Base-by-base conservation (phyloP, 2,329 filamentous ascomycete species). In the Albifimbria verrucaria region DNA sequence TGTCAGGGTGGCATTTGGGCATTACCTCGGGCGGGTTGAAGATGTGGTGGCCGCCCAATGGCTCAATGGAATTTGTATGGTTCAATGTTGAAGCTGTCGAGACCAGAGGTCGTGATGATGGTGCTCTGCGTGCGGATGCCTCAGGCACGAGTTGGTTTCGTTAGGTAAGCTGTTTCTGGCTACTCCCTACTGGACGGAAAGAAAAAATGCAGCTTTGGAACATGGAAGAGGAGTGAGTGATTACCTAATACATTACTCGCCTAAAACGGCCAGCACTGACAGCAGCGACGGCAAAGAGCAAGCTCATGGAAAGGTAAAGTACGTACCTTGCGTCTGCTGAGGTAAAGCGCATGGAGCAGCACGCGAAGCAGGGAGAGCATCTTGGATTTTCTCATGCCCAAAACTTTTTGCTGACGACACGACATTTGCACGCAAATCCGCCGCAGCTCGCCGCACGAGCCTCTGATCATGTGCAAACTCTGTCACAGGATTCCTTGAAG, bases 401-500 rank as follows among this genome's bases (percentile, higher is more conserved):
- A 73, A 75, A 74, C 68, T 76, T 81, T 80, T 75, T 75, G 78
- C 78, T 76, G 76, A 75, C 68, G 69, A 77, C 66, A 59, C 61
- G 65, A 59, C 59, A 71, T 76, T 76, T 63, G 61, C 58, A 61
- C 67, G 70, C 66, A 71, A 75, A 73, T 72, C 63, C 69, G 73
- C 72, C 70, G 62, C 69, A 72, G 68, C 72, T 65, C 68, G 68
- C 75, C 70, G 68, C 70, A 71, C 68, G 75, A 71, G 70, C 66
- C 64, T 71, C 74, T 78, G 75, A 78, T 68, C 74, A 83, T 82
- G 78, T 69, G 68, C 75, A 83, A 73, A 85, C 62, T 74, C 73
- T 66, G 68, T 69, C 66, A 72, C 63, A 65, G 69, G 65, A 74
- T 68, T 75, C 69, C 64, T 63, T 75, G 68, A 76, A 72, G 62